Evolutionary conservation across 2,329 filamentous ascomycete species (phyloP), one percentile per base, ranked within the genome.

Genomic region (Fusarium sterilihyphosum): DNA sequence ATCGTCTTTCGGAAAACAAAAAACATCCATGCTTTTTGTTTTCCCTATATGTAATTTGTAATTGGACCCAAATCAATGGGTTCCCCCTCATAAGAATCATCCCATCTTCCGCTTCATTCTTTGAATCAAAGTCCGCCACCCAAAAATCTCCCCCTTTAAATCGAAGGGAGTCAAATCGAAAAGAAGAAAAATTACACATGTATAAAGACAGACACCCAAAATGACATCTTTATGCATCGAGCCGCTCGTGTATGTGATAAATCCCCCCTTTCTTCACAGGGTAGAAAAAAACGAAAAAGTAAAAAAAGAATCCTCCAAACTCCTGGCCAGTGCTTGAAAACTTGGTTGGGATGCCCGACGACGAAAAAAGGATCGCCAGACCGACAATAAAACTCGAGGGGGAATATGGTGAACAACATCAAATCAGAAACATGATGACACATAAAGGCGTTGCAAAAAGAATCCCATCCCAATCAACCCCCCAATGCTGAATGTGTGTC

Each of bases 271-370:
- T 76, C 63, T 31, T 37, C 50, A 38, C 58, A 63, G 38, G 41
- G 65, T 26, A 12, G 22, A 64, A 37, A 26, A 44, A 44, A 38
- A 35, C 13, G 52, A 73, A 66, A 40, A 8, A 56, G 14, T 9
- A 33, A 24, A 61, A 70, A 37, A 37, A n/a, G 52, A 67, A 67
- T 66, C 75, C 76, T 75, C 75, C 71, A 73, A 80, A 81, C 79
- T 80, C 79, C 79, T 78, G 75, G 77, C 78, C 78, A 76, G 73
- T 80, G 72, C 75, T 74, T 75, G 74, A 75, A 76, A 75, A 73
- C 64, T 71, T 76, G 56, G 66, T 65, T 60, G 63, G 66, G 59
- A 53, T 67, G 65, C 56, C 70, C 57, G 59, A 64, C 63, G 57
- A 54, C 59, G 54, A 60, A 61, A 54, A 53, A 72, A 8, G 3